Conservation (phyloP, 306 rosid genomes). For the Castanospermum australe region DNA sequence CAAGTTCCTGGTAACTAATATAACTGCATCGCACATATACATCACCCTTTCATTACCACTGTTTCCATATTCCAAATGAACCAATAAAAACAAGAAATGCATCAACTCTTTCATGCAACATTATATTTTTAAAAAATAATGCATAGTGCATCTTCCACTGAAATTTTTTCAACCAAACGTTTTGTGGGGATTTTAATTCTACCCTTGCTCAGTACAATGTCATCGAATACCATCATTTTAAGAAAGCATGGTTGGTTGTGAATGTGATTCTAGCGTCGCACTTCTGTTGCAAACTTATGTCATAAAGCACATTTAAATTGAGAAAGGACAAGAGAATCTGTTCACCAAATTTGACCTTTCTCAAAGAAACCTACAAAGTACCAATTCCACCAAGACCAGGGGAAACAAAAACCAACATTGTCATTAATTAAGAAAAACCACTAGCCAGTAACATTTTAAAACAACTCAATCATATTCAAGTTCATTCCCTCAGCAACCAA, state of each 20-base stretch:
- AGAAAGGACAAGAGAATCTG: not conserved
- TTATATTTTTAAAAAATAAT: not conserved
- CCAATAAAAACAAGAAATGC: not conserved
- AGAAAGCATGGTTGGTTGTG: no score
- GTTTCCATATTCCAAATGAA: not conserved
- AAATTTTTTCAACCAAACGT: not conserved
- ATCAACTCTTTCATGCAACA: not conserved
- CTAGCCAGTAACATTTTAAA: not conserved
- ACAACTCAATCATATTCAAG: not conserved
- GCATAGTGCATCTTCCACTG: not conserved
- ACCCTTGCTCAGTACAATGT: no score
- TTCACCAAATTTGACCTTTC: not conserved
- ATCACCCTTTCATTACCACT: not conserved
- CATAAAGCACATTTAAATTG: no score
- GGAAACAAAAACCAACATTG: not conserved
- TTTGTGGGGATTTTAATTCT: no score
- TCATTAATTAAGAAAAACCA: not conserved
- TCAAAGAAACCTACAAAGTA: not conserved
- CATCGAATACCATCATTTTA: no score
- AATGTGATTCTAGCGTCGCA: no score
- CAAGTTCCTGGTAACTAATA: not conserved
- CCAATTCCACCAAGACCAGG: not conserved
- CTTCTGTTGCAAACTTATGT: no score
- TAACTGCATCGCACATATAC: not conserved
- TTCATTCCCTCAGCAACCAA: not conserved